These are phyloP conservation scores for Berkeleyomyces basicola DNA, from an alignment of 2,329 filamentous ascomycete genomes.

Conservation along the genomic window DNA sequence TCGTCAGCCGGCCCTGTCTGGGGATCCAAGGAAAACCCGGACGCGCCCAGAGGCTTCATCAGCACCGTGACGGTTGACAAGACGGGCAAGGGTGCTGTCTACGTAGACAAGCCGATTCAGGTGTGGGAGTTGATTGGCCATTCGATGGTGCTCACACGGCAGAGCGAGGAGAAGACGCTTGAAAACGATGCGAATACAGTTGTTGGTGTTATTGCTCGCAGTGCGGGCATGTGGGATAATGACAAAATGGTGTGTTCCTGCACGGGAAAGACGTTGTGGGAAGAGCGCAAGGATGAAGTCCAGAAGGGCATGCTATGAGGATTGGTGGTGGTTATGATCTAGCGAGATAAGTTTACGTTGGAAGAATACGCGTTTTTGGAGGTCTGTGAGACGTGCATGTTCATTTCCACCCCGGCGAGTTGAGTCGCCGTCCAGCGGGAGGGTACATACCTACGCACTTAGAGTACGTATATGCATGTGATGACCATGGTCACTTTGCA, in stretches of 20 bases:
- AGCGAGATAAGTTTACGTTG: neutral
- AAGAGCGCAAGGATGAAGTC: conserved; percentile 83
- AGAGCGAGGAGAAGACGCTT: conserved; percentile 34
- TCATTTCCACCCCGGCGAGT: neutral
- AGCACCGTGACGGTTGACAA: conserved; percentile 60
- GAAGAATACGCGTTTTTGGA: neutral
- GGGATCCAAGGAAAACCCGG: conserved; percentile 21
- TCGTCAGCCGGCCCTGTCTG: conserved; percentile 71
- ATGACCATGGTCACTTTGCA: no score
- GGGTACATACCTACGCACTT: no score
- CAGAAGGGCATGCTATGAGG: conserved; percentile 76
- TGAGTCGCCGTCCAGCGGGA: neutral
- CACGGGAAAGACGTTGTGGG: conserved; percentile 95
- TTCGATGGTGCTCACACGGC: conserved; percentile 67
- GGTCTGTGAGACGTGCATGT: neutral
- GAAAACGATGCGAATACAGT: conserved; percentile 71
- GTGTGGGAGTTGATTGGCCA: conserved; percentile 95
- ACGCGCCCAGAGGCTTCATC: conserved; percentile 36
- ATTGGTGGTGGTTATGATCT: neutral
- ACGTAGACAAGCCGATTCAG: conserved; percentile 66
- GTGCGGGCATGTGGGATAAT: conserved; percentile 97
- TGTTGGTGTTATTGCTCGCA: conserved; percentile 85
- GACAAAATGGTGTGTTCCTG: conserved; percentile 97
- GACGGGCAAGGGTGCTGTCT: conserved; percentile 60
- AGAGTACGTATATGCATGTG: no score